Evolutionary conservation across 2,329 filamentous ascomycete species (phyloP).

Genomic region (Amesomyces nigricolor): DNA sequence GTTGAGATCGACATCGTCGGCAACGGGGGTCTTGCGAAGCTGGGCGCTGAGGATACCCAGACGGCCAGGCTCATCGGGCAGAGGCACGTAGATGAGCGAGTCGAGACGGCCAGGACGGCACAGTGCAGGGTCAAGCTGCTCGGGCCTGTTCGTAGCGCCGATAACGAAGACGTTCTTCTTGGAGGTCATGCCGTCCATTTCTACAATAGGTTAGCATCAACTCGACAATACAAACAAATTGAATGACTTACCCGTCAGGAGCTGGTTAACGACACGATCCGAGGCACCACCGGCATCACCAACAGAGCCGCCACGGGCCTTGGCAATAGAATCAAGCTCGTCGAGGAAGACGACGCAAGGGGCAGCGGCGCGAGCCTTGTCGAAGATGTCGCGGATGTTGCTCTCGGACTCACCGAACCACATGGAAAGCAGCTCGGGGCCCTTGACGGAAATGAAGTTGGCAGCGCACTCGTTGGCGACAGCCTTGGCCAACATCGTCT

Average conservation of each 20-base stretch:
- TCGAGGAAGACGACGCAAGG: slow-evolving; percentile 99
- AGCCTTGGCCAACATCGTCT: slow-evolving; percentile 98
- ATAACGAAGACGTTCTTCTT: slow-evolving; percentile 99
- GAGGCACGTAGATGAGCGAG: slow-evolving; percentile 96
- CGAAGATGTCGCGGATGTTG: slow-evolving; percentile 99
- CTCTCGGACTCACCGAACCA: slow-evolving; percentile 99
- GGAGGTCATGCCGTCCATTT: slow-evolving; percentile 99
- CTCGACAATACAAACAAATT: background rate
- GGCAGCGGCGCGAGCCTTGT: slow-evolving; percentile 96
- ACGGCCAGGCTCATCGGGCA: slow-evolving; percentile 95
- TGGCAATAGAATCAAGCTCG: slow-evolving; percentile 97
- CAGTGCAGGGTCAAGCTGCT: slow-evolving; percentile 96
- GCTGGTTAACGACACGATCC: slow-evolving; percentile 99
- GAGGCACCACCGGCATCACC: slow-evolving; percentile 97
- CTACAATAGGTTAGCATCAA: slow-evolving; percentile 32
- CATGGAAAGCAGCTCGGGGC: slow-evolving; percentile 96
- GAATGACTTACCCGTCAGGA: slow-evolving; percentile 73
- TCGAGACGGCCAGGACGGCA: slow-evolving; percentile 98
- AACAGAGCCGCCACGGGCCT: slow-evolving; percentile 93
- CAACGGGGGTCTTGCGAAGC: slow-evolving; percentile 99
- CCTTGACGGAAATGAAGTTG: slow-evolving; percentile 99
- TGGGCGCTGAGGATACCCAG: slow-evolving; percentile 98
- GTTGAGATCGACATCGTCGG: slow-evolving; percentile 92
- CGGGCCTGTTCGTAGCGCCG: slow-evolving; percentile 97
- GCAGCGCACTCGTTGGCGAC: slow-evolving; percentile 98